These are phyloP conservation scores for Orbilia blumenaviensis DNA, from an alignment of 2,329 filamentous ascomycete genomes.

Conservation along the genomic window DNA sequence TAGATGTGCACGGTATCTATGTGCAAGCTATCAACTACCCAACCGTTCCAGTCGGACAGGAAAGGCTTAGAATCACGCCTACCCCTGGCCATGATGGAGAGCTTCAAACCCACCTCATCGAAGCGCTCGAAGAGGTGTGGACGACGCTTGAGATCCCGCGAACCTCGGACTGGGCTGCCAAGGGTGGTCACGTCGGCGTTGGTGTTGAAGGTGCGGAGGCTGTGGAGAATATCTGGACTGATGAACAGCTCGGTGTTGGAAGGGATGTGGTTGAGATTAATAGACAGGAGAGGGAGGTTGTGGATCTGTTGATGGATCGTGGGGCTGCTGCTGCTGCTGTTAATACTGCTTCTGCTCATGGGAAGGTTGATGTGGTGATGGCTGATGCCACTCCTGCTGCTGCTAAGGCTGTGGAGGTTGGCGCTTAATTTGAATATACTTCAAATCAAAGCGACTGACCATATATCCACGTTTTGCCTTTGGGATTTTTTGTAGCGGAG, in stretches of 20 bases:
- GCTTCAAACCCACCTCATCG: constrained; percentile 84
- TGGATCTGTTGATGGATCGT: constrained; percentile 41
- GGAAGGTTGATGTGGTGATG: constrained; percentile 9
- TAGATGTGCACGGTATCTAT: constrained; percentile 91
- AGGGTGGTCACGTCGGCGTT: constrained; percentile 94
- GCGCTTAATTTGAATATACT: constrained; percentile 23
- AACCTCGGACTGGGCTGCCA: constrained; percentile 86
- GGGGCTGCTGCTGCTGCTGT: neutral
- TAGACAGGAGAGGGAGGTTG: constrained; percentile 23
- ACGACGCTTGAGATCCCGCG: constrained; percentile 86
- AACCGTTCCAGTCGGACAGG: constrained; percentile 96
- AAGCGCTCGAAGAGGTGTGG: constrained; percentile 89
- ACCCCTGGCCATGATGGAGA: constrained; percentile 89
- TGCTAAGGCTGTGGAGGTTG: constrained; percentile 32
- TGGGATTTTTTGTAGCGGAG: neutral
- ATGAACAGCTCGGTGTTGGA: constrained; percentile 82
- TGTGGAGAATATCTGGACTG: constrained; percentile 80
- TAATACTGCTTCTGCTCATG: neutral
- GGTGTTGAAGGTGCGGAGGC: constrained; percentile 73
- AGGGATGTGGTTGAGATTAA: constrained; percentile 32
- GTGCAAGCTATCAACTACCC: constrained; percentile 99
- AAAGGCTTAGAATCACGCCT: constrained; percentile 92
- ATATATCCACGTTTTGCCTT: neutral
- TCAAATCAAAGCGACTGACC: neutral
- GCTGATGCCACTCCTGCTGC: neutral